phyloP scores from a whole-genome alignment of 2,329 filamentous ascomycete species.

The Lecanoromycetidae sp. region DNA sequence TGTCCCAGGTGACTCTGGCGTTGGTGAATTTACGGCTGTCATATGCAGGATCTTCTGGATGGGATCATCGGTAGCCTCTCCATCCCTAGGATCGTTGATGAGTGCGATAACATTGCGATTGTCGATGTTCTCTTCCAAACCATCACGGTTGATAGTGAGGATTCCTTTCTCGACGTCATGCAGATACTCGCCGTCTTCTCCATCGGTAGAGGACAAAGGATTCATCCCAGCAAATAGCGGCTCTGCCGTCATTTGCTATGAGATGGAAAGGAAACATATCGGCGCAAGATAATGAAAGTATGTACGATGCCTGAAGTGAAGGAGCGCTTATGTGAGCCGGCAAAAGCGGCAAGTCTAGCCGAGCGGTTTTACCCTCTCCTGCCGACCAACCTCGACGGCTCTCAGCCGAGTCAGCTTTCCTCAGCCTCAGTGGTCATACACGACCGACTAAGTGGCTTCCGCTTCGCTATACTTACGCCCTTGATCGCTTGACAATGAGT shows the following conservation, averaged over 20 bases:
- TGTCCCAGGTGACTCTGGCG: neutral
- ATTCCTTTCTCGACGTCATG: neutral
- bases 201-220: neutral
- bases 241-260: neutral
- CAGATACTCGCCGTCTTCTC: neutral
- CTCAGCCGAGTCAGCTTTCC: neutral
- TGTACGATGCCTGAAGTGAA: neutral
- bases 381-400: neutral
- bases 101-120: conserved; percentile 6
- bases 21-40: neutral
- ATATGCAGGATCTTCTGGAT: conserved; percentile 2
- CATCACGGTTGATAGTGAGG: neutral
- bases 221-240: neutral
- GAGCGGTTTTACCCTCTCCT: neutral
- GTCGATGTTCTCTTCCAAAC: neutral
- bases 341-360: conserved; percentile 2
- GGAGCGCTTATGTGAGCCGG: neutral
- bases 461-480: neutral
- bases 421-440: too few relatives aligned
- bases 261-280: neutral
- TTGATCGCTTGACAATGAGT: neutral
- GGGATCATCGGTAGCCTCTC: neutral
- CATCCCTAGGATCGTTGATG: neutral
- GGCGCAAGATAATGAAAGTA: neutral
- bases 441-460: neutral